phyloP scores from a whole-genome alignment of 1,139 yeast genomes.

The Yamadazyma blattariae region DNA sequence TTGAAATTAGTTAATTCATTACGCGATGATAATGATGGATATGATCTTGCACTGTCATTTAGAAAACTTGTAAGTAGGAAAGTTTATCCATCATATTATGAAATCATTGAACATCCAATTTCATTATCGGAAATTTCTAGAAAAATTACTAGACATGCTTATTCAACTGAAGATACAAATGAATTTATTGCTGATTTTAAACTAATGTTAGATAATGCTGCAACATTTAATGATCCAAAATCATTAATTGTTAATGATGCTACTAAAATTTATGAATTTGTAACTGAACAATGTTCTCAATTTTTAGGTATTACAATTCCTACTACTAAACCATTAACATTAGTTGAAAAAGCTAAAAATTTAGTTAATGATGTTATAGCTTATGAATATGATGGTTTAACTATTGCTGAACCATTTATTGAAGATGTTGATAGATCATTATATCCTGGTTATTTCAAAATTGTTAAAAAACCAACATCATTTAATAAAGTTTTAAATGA shows the following conservation, averaged over 20 bases:
- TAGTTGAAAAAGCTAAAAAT: conserved; percentile 18
- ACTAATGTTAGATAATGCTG: conserved; percentile 57
- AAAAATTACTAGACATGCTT: conserved; percentile 37
- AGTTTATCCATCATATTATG: conserved; percentile 79
- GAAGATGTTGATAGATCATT: conserved; percentile 53
- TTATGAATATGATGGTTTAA: conserved; percentile 43
- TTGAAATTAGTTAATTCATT: conserved; percentile 24
- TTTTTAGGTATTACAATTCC: conserved; percentile 14
- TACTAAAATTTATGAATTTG: conserved; percentile 37
- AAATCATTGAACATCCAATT: conserved; percentile 61
- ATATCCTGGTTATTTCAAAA: conserved; percentile 59
- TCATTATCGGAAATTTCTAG: conserved; percentile 62
- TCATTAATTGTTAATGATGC: conserved; percentile 65
- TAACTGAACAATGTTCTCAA: conserved; percentile 36
- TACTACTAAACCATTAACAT: not conserved
- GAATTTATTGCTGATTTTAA: conserved; percentile 57
- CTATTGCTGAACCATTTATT: conserved; percentile 54
- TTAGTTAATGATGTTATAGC: conserved; percentile 36
- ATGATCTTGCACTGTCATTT: conserved; percentile 51
- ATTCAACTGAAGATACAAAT: conserved; percentile 22
- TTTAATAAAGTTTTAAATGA: conserved; percentile 44
- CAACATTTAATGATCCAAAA: conserved; percentile 57
- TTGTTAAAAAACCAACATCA: conserved; percentile 57
- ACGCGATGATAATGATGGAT: conserved; percentile 30
- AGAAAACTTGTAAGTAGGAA: conserved; percentile 70